These are phyloP conservation scores for Calonectria henricotiae DNA, from an alignment of 2,329 filamentous ascomycete genomes.

Conservation along the genomic window DNA sequence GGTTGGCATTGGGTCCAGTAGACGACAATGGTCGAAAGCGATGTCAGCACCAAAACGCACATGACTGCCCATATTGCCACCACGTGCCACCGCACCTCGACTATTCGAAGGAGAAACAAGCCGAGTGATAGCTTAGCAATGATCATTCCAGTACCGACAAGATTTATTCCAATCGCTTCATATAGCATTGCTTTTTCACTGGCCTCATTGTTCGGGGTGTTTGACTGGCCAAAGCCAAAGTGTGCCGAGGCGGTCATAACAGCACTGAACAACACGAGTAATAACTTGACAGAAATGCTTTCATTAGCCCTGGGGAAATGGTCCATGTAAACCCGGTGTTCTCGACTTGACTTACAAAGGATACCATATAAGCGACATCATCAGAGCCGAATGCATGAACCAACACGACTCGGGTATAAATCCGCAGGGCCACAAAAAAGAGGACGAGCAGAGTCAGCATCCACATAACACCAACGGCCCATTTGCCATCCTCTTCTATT, in stretches of 20 bases:
- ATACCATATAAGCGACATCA: slow-evolving; percentile 52
- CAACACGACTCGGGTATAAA: slow-evolving; percentile 56
- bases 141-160: slow-evolving; percentile 57
- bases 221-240: slow-evolving; percentile 55
- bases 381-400: slow-evolving; percentile 53
- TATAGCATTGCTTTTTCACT: slow-evolving; percentile 48
- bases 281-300: slow-evolving; percentile 1
- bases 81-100: slow-evolving; percentile 53
- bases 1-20: slow-evolving; percentile 35
- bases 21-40: slow-evolving; percentile 1
- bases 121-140: slow-evolving; percentile 58
- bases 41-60: slow-evolving; percentile 25
- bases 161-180: slow-evolving; percentile 55
- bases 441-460: slow-evolving; percentile 42
- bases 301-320: not conserved
- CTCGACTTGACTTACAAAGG: slow-evolving; percentile 13
- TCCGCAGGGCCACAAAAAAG: slow-evolving; percentile 54
- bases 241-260: slow-evolving; percentile 51
- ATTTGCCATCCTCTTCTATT: slow-evolving; percentile 19
- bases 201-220: slow-evolving; percentile 41
- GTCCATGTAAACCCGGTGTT: not conserved
- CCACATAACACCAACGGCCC: slow-evolving; percentile 39
- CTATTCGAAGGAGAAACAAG: slow-evolving; percentile 58
- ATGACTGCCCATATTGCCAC: slow-evolving; percentile 54
- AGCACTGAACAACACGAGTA: slow-evolving; percentile 54